Conservation (phyloP, 345 rosid genomes). For the Pistacia atlantica region DNA sequence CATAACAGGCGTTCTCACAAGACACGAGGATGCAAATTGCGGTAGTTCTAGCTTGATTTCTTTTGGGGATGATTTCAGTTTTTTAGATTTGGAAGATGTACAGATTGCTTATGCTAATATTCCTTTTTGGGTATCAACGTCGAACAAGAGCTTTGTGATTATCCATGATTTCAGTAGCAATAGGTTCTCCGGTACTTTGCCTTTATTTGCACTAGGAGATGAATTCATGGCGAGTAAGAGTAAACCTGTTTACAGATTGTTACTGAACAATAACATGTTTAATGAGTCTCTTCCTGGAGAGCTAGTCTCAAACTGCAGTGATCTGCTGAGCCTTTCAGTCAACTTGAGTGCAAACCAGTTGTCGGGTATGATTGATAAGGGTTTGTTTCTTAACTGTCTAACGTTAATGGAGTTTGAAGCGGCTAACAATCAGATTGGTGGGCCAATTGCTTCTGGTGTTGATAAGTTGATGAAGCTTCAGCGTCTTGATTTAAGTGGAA, state of each 20-base stretch:
- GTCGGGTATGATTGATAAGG: slow-evolving; percentile 32
- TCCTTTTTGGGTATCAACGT: slow-evolving; percentile 34
- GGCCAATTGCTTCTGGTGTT: slow-evolving; percentile 39
- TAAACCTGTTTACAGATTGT: slow-evolving; percentile 42
- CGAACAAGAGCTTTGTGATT: slow-evolving; percentile 24
- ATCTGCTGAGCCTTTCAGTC: slow-evolving; percentile 45
- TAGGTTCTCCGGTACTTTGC: slow-evolving; percentile 47
- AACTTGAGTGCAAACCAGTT: slow-evolving; percentile 54
- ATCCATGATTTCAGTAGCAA: slow-evolving; percentile 67
- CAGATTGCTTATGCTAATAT: slow-evolving; percentile 30
- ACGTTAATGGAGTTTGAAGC: slow-evolving; percentile 46
- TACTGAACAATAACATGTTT: slow-evolving; percentile 51
- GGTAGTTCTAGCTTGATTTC: slow-evolving; percentile 21
- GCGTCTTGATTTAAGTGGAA: slow-evolving; percentile 48
- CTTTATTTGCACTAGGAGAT: slow-evolving; percentile 48
- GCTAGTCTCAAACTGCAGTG: slow-evolving; percentile 40
- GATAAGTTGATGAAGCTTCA: slow-evolving; percentile 49
- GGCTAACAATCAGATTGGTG: slow-evolving; percentile 53
- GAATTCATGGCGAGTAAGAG: slow-evolving; percentile 24
- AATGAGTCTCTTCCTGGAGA: slow-evolving; percentile 40
- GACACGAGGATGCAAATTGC: slow-evolving; percentile 39
- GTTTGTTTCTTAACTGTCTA: slow-evolving; percentile 35
- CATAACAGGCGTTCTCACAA: slow-evolving; percentile 48
- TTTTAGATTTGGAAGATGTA: slow-evolving; percentile 35
- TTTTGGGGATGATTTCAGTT: slow-evolving; percentile 17